phyloP scores from a whole-genome alignment of 345 rosid species.

The Populus ilicifolia region DNA sequence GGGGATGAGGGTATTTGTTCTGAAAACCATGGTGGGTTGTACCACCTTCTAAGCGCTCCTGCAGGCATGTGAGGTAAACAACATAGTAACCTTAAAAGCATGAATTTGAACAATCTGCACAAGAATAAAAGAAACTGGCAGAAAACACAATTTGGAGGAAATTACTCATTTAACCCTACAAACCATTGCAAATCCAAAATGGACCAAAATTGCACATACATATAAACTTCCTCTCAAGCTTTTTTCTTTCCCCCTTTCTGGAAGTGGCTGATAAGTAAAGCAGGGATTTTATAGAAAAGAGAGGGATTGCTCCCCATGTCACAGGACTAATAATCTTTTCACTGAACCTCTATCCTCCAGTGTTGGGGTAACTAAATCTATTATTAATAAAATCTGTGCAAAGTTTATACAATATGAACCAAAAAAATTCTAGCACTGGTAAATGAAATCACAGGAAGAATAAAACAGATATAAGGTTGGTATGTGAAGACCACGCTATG shows the following conservation, averaged over 20 bases:
- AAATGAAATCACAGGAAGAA: not conserved
- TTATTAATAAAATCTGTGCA: not conserved
- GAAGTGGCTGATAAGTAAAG: not conserved
- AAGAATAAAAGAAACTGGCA: not conserved
- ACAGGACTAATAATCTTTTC: not conserved
- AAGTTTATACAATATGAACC: not conserved
- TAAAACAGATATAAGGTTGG: not conserved
- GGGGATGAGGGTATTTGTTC: slow-evolving; percentile 68
- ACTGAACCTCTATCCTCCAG: not conserved
- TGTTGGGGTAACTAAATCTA: not conserved
- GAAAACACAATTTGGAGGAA: not conserved
- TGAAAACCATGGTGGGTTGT: slow-evolving; percentile 63
- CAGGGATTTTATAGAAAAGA: not conserved
- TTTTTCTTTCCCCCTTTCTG: not conserved
- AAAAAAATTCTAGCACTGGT: not conserved
- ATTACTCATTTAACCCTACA: not conserved
- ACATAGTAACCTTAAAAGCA: not conserved
- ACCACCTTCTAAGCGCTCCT: slow-evolving; percentile 80
- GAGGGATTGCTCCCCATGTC: not conserved
- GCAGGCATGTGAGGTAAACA: slow-evolving; percentile 20
- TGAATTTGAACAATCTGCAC: not conserved
- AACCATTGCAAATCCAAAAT: not conserved
- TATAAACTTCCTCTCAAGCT: not conserved
- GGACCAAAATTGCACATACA: not conserved
- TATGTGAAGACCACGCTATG: not conserved